Evolutionary conservation across 768 basidiomycete genomes (phyloP), one percentile per base, ranked within the genome.

Genomic region (Lentinula guzmanii): DNA sequence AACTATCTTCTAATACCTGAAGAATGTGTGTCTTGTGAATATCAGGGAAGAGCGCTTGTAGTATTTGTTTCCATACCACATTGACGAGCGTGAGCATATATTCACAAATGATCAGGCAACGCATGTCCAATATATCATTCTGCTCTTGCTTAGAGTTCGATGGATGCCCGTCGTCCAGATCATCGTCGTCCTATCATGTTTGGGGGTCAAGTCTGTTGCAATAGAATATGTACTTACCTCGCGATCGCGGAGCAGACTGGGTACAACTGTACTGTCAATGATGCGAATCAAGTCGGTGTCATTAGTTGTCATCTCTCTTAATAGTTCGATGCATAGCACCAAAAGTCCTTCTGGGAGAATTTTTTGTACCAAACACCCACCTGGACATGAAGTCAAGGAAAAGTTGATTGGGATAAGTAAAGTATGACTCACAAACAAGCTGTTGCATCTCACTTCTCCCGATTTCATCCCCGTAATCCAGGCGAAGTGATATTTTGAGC

Each of bases 381-480:
- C 83, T 83, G 10, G 21, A 31, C n/a, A 13, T 59, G 43, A 48
- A 59, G 55, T 45, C 33, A 8, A 28, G 31, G 9, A 28, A 28
- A 28, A 28, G 28, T 28, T 28, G 28, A 28, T 28, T 28, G 28
- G 3, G 28, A 28, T 28, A 28, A 28, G 28, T 28, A 28, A 28
- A 28, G 28, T 28, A 28, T 28, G 28, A 79, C 83, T 66, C 63
- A 81, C 86, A 79, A 61, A 88, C 82, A 18, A 89, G 80, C 55
- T 80, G 79, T 65, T 86, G 86, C 84, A 88, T 86, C 72, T 86
- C 85, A 52, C 89, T 71, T 56, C 89, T 68, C 4, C 89, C 89
- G 56, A 87, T 87, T 70, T 90, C 88, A 70, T 91, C 89, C 1
- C 83, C 82, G 62, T 89, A 90, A 70, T 90, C 89, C 18, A 86